Evolutionary conservation across 31 red algal genomes (phyloP), one percentile per base, ranked within the genome.

Genomic region (Odonthalia washingtoniensis): DNA sequence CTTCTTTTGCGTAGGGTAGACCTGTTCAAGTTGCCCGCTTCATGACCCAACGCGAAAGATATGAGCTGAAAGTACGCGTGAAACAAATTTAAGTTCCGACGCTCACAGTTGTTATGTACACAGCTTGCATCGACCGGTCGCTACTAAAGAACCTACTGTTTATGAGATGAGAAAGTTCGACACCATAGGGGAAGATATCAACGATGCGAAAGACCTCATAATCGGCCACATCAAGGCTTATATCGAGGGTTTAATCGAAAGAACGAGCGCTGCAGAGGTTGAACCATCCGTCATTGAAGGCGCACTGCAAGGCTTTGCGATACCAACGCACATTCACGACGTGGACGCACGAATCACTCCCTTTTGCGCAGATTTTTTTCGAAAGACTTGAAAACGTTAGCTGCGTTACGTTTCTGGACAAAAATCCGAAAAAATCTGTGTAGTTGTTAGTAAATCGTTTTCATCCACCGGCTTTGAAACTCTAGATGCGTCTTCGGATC

Each of bases 401-500:
- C 36, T 67, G 5, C 53, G 30, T 0, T 3, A 5, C 36, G 0
- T 83, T 83, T 61, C 80, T 52, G 21, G 62, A 83, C 4, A 40
- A 67, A 14, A 83, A 83, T 41, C 80, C 80, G 26, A 83, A 83
- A 40, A 83, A 70, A 30, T 35, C 5, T 35, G 62, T 37, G 24
- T 32, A 34, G 3, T 62, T 70, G 21, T 62, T 83, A 28, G 39
- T 39, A 27, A 30, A 5, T 24, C 4, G 60, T 5, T 18, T 83
- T 24, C 33, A 0, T 3, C 63, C 62, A 24, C 37, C 28, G 42
- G 80, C 45, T 49, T 62, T 74, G 14, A 83, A 83, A 27, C 33
- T 3, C 41, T 65, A 75, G 82, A 86, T 86, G 39, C 39, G 82
- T 33, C 57, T 46, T 65, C 28, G 82, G 30, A 44, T 86, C 18